Base-by-base conservation (phyloP, 805 yeast species). In the Hemisphaericaspora nanyangensis region DNA sequence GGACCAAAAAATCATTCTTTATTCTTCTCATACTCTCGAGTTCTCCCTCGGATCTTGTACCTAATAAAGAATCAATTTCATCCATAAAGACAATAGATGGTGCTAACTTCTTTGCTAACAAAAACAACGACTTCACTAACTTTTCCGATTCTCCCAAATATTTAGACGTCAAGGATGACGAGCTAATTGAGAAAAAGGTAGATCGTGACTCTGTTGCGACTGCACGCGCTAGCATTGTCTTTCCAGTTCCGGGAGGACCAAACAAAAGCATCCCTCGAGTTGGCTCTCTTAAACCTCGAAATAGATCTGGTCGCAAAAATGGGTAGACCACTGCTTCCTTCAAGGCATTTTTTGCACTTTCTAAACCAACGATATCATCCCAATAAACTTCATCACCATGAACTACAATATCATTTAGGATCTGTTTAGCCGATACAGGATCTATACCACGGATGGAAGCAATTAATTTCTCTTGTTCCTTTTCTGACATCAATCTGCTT, bases 171-270 rank as follows among this genome's bases (percentile, higher is more conserved):
- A 91, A 70, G 5, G 95, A 83, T 1, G 96, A 86, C 2, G 96
- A 95, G 48, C 91, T 82, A 24, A 91, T 89, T 17, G 93, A 80
- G 60, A 91, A 91, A 56, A 91, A 91, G 0, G 96, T 90, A 0
- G 96, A 87, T 43, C 84, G 82, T 6, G 96, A 84, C 65, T 93
- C 98, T 2, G 95, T 86, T 2, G 97, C 98, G 3, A 93, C 97
- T 0, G 98, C 96, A 47, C 96, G 72, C 0, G 97, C 97, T 49
- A 91, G 74, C 98, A 91, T 90, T 1, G 97, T 90, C 56, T 93
- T 91, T 40, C 98, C 98, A 0, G 98, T 91, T n/a, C 99, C 99
- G 0, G 98, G 97, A 2, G 99, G 98, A 0, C 99, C 99, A 67
- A 89, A 91, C 30, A 91, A 63, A 16, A 91, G 70, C 95, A 93